These are phyloP conservation scores for Clitocybe nebularis DNA, from an alignment of 1,284 basidiomycete genomes.

Conservation along the genomic window DNA sequence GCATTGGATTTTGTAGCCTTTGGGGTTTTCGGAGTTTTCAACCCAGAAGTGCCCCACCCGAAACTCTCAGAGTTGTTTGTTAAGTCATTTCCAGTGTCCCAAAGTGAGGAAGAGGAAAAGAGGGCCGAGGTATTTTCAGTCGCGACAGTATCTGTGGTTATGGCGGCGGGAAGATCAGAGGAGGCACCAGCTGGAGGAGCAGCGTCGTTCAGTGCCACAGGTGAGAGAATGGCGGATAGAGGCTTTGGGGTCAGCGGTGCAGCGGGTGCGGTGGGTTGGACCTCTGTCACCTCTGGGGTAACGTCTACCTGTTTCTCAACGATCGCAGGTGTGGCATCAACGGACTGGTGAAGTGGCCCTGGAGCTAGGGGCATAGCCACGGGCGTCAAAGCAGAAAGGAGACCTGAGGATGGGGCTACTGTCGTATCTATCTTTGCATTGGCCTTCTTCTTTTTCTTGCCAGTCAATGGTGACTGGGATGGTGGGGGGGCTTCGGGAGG, in stretches of 20 bases:
- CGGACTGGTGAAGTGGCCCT: neutral
- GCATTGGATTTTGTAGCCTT: conserved; percentile 1
- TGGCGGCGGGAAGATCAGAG: neutral
- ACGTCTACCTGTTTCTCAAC: neutral
- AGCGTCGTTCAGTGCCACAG: neutral
- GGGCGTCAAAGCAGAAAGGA: conserved; percentile 10
- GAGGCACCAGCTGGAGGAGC: neutral
- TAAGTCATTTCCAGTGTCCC: neutral
- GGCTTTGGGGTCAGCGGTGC: conserved; percentile 1
- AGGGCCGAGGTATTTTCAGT: neutral
- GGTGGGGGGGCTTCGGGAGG: neutral
- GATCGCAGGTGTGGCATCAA: neutral
- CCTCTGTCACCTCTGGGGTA: neutral
- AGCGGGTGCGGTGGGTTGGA: neutral
- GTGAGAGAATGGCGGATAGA: conserved; percentile 1
- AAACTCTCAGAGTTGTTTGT: neutral
- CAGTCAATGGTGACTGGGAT: conserved; percentile 5
- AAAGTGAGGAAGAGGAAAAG: neutral
- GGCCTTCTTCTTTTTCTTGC: conserved; percentile 18
- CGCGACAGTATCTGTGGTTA: neutral
- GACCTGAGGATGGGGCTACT: neutral
- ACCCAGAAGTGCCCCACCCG: conserved; percentile 1
- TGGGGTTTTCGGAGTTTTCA: conserved; percentile 2
- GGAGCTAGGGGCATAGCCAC: neutral
- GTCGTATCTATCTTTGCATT: conserved; percentile 6